Evolutionary conservation across 768 basidiomycete species (phyloP), one percentile per base, ranked within the genome.

Genomic region (Steccherinum ochraceum): DNA sequence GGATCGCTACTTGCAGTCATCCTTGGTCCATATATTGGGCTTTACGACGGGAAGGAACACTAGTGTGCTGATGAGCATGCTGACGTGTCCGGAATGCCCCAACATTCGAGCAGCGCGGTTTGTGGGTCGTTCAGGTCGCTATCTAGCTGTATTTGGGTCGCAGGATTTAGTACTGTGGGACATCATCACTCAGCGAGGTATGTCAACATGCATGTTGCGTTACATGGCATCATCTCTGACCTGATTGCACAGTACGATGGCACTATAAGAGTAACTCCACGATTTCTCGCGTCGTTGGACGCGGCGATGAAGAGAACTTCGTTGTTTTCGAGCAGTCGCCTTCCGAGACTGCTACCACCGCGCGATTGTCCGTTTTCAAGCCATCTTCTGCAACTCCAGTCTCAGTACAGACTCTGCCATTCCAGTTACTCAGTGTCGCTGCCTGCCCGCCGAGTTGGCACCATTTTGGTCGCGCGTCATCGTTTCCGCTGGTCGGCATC

Each of bases 1-100:
- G 86, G 81, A 7, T 93, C 93, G 4, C 73, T 99, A 25, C 70
- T 98, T 43, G 87, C 86, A 12, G 76, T 94, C 19, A 74, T 84
- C 12, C 76, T 87, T 48, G 82, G 81, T 0, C 62, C 76, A 13
- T 79, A 79, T 52, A 74, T 94, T 48, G 79, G 81, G 4, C 65
- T 98, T 4, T 96, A 88, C 66, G 84, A 92, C 58, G 76, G 89
- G 0, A n/a, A n/a, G n/a, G n/a, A 58, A 69, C 19, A 81, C 80
- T 20, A 85, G 81, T 53, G 66, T 72, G 20, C 67, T 89, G 13
- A 70, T 77, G 18, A 80, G 80, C 41, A 80, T 79, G 0, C 70
- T 93, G 53, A 75, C 77, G 23, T 73, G 72, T 39, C 78, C 81
- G 35, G 80, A 79, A 52, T 80, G 77, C 50, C 67, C 65, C 52